Base-by-base conservation (phyloP, 805 yeast genomes). In the Cyberlindnera maritima region DNA sequence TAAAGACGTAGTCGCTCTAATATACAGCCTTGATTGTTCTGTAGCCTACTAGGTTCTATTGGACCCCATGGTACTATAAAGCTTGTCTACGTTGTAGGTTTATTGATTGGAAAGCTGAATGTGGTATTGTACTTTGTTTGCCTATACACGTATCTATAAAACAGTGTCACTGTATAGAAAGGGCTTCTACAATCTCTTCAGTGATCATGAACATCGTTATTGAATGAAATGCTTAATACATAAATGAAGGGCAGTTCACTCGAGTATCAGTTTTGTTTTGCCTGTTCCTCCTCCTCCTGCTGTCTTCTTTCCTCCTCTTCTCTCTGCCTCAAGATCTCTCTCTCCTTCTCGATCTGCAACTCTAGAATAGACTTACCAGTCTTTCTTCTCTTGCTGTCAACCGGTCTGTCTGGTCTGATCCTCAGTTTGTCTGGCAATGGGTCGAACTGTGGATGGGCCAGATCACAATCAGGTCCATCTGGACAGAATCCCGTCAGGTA, bases 401-500 rank as follows among this genome's bases (percentile, higher is more conserved):
- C 47, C 3, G 60, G 55, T 53, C 65, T 62, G 46, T 64, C 68
- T 1, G 67, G 67, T 53, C 61, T 60, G 32, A 65, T 65, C 61
- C 69, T 65, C 41, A 68, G 41, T 35, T 61, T 60, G 13, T 67
- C 77, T 23, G 77, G 75, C 18, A 75, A 54, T 45, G 71, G 62
- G 39, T 79, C 80, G 56, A 88, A 88, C 58, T 79, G 79, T 1
- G 97, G 97, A 72, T 94, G 99, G n/a, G 83, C 79, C 56, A 70
- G 75, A 58, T 77, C 87, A 55, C 77, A 76, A 31, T 77, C 80
- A 2, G 81, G 79, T 1, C 98, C 98, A 58, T 81, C 76, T 1
- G 97, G 97, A 68, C 98, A 92, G 62, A 92, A 92, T 2, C 99
- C 99, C 0, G 91, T 81, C 44, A 94, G 62, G 65, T 80, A 94